A percentile compares a stretch with the other conserved stretches of the same genome.
Conservation (phyloP, 2,329 filamentous ascomycete species). For the Calonectria naviculata region DNA sequence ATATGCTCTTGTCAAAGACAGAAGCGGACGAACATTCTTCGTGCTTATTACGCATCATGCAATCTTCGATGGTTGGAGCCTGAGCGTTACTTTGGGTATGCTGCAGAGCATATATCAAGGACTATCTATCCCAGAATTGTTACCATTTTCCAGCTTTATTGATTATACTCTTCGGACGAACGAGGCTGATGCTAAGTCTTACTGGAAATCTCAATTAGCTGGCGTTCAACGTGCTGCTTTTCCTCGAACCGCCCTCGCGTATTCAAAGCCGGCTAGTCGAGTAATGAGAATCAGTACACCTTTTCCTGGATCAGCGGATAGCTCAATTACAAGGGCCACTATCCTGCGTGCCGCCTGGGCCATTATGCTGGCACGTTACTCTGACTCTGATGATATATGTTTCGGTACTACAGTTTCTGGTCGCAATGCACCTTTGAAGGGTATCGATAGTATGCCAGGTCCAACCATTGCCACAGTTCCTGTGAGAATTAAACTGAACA, state of each 20-base stretch:
- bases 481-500: conserved; percentile 40
- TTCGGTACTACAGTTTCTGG: conserved; percentile 58
- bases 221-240: conserved; percentile 47
- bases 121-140: background rate
- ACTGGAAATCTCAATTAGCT: background rate
- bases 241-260: conserved; percentile 57
- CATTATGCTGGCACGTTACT: conserved; percentile 62
- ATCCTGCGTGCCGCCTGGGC: conserved; percentile 56
- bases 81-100: background rate
- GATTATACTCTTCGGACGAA: background rate
- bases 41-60: background rate
- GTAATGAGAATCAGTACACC: conserved; percentile 17
- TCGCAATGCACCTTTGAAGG: conserved; percentile 38
- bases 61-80: conserved; percentile 7
- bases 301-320: background rate
- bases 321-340: conserved; percentile 19
- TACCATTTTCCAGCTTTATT: background rate
- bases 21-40: background rate
- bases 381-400: conserved; percentile 50
- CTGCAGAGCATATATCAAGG: background rate
- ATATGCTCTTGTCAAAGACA: background rate
- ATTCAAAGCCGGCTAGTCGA: conserved; percentile 60
- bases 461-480: conserved; percentile 48
- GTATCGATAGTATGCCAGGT: conserved; percentile 30
- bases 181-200: background rate